Evolutionary conservation across 768 basidiomycete species (phyloP).

Genomic region (Pholiota molesta): DNA sequence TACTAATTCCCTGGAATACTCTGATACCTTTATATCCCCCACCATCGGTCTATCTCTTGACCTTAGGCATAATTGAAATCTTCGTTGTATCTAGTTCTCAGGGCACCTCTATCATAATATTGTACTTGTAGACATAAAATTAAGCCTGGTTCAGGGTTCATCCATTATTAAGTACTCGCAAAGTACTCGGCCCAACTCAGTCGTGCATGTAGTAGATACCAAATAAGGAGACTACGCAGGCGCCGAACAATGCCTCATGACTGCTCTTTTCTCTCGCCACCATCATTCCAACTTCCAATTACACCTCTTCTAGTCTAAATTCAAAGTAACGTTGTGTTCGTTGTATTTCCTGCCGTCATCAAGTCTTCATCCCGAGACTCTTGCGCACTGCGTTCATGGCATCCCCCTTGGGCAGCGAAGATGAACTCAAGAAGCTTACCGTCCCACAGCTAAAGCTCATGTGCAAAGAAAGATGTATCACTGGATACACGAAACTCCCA

Average conservation of each 20-base stretch:
- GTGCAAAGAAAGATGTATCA: constrained; percentile 64
- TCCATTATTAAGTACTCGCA: too few relatives aligned
- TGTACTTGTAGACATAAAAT: neutral
- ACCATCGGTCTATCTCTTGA: neutral
- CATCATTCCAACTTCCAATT: too few relatives aligned
- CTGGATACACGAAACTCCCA: constrained; percentile 68
- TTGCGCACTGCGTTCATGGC: neutral
- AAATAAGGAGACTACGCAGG: too few relatives aligned
- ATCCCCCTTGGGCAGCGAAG: constrained; percentile 4
- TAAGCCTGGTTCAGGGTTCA: too few relatives aligned
- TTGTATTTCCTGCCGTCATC: too few relatives aligned
- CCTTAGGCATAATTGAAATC: neutral
- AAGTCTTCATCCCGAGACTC: neutral
- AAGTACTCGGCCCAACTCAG: too few relatives aligned
- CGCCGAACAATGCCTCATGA: too few relatives aligned
- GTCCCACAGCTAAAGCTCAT: constrained; percentile 66
- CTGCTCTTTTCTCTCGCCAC: too few relatives aligned
- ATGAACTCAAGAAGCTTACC: constrained; percentile 49
- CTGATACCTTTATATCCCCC: neutral
- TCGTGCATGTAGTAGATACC: too few relatives aligned
- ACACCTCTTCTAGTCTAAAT: too few relatives aligned
- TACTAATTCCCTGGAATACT: neutral
- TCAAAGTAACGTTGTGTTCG: too few relatives aligned
- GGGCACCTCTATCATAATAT: neutral
- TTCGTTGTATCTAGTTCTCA: neutral